phyloP scores from a whole-genome alignment of 805 yeast species.

The Maudiozyma saulgeensis region DNA sequence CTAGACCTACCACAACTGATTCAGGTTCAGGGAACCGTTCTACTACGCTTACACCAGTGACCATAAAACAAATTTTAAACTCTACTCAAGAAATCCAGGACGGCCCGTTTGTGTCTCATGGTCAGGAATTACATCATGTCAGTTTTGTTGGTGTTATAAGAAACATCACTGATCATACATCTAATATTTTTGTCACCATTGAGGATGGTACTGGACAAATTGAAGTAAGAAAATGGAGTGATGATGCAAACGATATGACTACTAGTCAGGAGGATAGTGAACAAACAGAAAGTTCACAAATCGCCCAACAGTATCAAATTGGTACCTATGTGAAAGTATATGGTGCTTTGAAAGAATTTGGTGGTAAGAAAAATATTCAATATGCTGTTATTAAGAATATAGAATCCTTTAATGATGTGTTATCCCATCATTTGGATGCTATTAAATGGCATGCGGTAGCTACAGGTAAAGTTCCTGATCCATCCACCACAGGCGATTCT shows the following conservation, averaged over 20 bases:
- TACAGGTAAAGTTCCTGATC: slow-evolving; percentile 36
- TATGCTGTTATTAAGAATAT: slow-evolving; percentile 50
- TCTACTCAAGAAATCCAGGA: slow-evolving; percentile 54
- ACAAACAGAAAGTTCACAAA: slow-evolving; percentile 18
- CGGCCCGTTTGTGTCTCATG: slow-evolving; percentile 52
- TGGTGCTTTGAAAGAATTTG: slow-evolving; percentile 50
- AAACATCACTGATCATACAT: slow-evolving; percentile 48
- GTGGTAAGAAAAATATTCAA: slow-evolving; percentile 54
- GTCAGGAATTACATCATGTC: slow-evolving; percentile 53
- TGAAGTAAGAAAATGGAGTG: slow-evolving; percentile 57
- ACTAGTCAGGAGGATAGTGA: slow-evolving; percentile 20
- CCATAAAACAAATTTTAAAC: slow-evolving; percentile 62
- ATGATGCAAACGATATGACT: slow-evolving; percentile 30
- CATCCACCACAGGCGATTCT: slow-evolving; percentile 3
- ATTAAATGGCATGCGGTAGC: slow-evolving; percentile 47
- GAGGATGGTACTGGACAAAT: slow-evolving; percentile 73
- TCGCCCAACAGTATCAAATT: slow-evolving; percentile 30
- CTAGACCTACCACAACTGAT: slow-evolving; percentile 18
- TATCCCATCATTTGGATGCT: slow-evolving; percentile 59
- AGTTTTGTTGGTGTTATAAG: slow-evolving; percentile 65
- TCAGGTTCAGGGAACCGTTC: slow-evolving; percentile 10
- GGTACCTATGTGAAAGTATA: slow-evolving; percentile 54
- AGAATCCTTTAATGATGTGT: slow-evolving; percentile 55
- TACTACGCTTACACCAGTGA: slow-evolving; percentile 50
- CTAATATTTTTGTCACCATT: slow-evolving; percentile 46